These are phyloP conservation scores for Angophora floribunda DNA, from an alignment of 345 rosid genomes.

Conservation along the genomic window DNA sequence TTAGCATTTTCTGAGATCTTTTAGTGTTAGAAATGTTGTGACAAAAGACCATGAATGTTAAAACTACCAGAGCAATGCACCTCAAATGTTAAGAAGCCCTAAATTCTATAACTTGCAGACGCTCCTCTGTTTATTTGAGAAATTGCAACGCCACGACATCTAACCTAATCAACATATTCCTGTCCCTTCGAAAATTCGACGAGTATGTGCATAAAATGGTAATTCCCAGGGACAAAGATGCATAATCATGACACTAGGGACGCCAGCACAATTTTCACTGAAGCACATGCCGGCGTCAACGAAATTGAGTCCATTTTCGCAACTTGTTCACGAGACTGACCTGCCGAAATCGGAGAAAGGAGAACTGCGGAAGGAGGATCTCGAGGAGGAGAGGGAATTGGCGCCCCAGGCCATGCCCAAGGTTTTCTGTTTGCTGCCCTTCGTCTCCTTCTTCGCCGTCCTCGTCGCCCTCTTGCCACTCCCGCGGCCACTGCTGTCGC, in stretches of 20 bases:
- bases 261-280: background rate
- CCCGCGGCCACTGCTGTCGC: conserved; percentile 3
- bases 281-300: background rate
- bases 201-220: background rate
- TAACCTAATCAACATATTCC: background rate
- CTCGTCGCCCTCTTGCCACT: conserved; percentile 1
- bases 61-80: background rate
- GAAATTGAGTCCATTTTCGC: background rate
- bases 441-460: conserved; percentile 28
- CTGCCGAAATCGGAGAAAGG: conserved; percentile 84
- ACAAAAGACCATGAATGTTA: background rate
- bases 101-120: background rate
- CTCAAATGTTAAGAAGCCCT: background rate
- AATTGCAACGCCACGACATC: background rate
- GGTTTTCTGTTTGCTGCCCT: conserved; percentile 63
- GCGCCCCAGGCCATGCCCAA: conserved; percentile 92
- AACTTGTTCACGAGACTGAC: conserved; percentile 6
- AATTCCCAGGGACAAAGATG: background rate
- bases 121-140: background rate
- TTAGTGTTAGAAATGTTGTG: background rate
- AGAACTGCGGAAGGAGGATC: conserved; percentile 54
- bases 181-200: background rate
- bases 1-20: background rate
- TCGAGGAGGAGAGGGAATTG: conserved; percentile 63
- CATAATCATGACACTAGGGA: background rate